Conservation (phyloP, 805 yeast species). For the Candida saitoana region DNA sequence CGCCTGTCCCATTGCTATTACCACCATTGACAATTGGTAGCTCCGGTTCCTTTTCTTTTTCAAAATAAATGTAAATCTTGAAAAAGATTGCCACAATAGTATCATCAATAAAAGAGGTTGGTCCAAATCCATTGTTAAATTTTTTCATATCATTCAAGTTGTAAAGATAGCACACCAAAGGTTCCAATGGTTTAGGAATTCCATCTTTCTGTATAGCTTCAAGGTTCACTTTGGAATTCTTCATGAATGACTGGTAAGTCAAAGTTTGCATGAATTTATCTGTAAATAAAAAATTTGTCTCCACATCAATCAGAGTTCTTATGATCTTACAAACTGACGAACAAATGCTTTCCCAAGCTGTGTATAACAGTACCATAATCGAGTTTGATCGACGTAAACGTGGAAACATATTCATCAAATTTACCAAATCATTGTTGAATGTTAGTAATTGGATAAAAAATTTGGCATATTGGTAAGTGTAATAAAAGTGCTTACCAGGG, state of each 20-base stretch:
- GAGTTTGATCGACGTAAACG: slow-evolving; percentile 76
- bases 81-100: slow-evolving; percentile 60
- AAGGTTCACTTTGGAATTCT: slow-evolving; percentile 28
- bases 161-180: slow-evolving; percentile 40
- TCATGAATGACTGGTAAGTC: slow-evolving; percentile 40
- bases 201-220: slow-evolving; percentile 26
- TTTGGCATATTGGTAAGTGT: slow-evolving; percentile 63
- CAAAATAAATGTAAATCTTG: slow-evolving; percentile 35
- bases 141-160: slow-evolving; percentile 60
- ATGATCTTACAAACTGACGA: slow-evolving; percentile 48
- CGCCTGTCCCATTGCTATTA: slow-evolving; percentile 11
- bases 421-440: slow-evolving; percentile 51
- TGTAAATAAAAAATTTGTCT: slow-evolving; percentile 41
- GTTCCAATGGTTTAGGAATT: slow-evolving; percentile 34
- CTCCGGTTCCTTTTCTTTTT: slow-evolving; percentile 10
- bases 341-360: slow-evolving; percentile 65
- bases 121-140: slow-evolving; percentile 76
- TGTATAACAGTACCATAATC: slow-evolving; percentile 63
- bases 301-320: slow-evolving; percentile 41
- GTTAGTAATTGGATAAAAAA: slow-evolving; percentile 58
- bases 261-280: slow-evolving; percentile 49
- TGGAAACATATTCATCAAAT: slow-evolving; percentile 58
- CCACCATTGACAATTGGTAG: neutral
- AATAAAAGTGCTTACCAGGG: slow-evolving; percentile 89
- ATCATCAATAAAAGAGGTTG: slow-evolving; percentile 73